Evolutionary conservation across 805 yeast genomes (phyloP), one percentile per base, ranked within the genome.

Genomic region (Nakazawaea populi): DNA sequence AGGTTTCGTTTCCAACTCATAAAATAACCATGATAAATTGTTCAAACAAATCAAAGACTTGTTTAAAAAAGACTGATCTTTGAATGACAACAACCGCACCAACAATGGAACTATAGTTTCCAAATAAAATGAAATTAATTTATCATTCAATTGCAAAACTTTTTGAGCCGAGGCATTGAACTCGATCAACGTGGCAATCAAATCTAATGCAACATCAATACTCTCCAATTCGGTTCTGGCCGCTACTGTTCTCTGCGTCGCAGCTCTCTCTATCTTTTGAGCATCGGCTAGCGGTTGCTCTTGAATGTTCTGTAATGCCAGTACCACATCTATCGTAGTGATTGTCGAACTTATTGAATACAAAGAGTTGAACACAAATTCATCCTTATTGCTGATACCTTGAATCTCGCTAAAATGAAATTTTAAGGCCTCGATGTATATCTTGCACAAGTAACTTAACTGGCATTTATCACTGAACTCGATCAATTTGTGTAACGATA

Each of bases 111-210:
- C 39, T 1, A 66, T 43, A 7, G 52, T 49, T 5, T 48, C 32
- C 5, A 46, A 42, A 42, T 55, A 55, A 30, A 56, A 51, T 11
- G 50, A 51, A 4, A 54, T 29, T 6, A 68, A 53, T 6, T 53
- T 49, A 29, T 66, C 69, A 48, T 24, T 37, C 35, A 43, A 18
- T 18, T 18, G 24, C 24, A 18, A 18, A 18, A 18, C 24, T 18
- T 18, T 44, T 7, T 27, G 38, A 9, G 41, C 46, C 60, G 47
- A 34, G 32, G 51, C 51, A 27, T 61, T 60, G 41, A 68, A 75
- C 63, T 90, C 97, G 57, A 86, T 76, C 6, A 83, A 71, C 1
- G 91, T 86, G 1, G 97, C 81, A 28, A 89, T 71, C 34, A 92
- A 64, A 63, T 92, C 98, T 27, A 91, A 67, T 0, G 86, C 73